phyloP scores from a whole-genome alignment of 176 grass and related monocot species.

The Raddia distichophylla region DNA sequence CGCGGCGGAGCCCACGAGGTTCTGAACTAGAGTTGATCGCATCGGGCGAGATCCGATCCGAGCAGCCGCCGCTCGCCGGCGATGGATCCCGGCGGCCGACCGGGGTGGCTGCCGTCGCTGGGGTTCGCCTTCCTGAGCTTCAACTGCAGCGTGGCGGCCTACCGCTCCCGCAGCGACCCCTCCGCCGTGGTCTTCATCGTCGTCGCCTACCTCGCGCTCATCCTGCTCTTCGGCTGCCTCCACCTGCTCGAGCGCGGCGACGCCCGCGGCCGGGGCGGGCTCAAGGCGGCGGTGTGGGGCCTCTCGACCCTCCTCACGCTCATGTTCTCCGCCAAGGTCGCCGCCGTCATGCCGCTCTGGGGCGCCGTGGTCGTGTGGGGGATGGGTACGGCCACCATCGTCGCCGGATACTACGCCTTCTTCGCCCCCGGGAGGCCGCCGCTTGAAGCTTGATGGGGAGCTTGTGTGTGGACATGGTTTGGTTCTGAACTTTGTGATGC shows the following conservation, averaged over 20 bases:
- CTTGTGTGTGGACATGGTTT: neutral
- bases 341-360: conserved; percentile 51
- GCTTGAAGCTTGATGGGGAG: neutral
- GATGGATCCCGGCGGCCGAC: conserved; percentile 42
- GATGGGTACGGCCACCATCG: conserved; percentile 28
- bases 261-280: neutral
- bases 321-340: conserved; percentile 60
- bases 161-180: conserved; percentile 40
- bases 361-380: conserved; percentile 39
- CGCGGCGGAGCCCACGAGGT: no score
- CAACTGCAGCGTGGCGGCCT: conserved; percentile 50
- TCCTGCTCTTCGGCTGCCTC: conserved; percentile 50
- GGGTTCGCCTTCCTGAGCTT: conserved; percentile 48
- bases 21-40: no score
- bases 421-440: conserved; percentile 34
- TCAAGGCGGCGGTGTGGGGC: conserved; percentile 43
- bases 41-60: no score
- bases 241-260: conserved; percentile 30
- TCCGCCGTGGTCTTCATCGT: conserved; percentile 36
- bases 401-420: conserved; percentile 45
- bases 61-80: no score
- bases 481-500: neutral
- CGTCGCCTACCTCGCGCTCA: conserved; percentile 42
- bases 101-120: conserved; percentile 36
- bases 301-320: conserved; percentile 52